Percentiles rank a stretch among this genome's conserved stretches.
Conservation (phyloP, 768 basidiomycete species). For the Lactarius hengduanensis region DNA sequence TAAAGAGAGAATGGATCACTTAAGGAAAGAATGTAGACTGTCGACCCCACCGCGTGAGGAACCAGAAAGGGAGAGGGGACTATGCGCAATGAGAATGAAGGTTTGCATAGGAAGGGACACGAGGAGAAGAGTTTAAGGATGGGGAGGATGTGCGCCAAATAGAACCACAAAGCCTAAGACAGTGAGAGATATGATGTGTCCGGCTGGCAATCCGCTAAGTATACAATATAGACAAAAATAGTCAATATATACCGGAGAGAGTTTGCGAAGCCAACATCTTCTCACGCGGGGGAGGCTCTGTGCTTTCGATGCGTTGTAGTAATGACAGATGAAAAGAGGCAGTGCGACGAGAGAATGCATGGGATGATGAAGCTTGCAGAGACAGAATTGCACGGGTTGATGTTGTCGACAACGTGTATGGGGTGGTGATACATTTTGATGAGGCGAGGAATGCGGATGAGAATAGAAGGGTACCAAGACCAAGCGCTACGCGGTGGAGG, state of each 20-base stretch:
- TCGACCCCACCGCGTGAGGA: slow-evolving; percentile 55
- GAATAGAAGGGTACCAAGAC: slow-evolving; percentile 42
- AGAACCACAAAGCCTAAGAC: slow-evolving; percentile 30
- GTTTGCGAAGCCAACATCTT: slow-evolving; percentile 29
- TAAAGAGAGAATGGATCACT: slow-evolving; percentile 59
- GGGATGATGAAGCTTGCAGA: slow-evolving; percentile 45
- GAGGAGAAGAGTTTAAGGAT: slow-evolving; percentile 26
- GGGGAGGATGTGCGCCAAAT: slow-evolving; percentile 28
- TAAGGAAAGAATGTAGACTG: slow-evolving; percentile 47
- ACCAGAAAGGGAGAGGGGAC: slow-evolving; percentile 45
- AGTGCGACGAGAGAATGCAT: slow-evolving; percentile 39
- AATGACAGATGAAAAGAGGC: slow-evolving; percentile 39
- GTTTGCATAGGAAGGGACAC: slow-evolving; percentile 41
- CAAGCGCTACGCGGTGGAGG: slow-evolving; percentile 26
- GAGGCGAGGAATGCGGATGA: slow-evolving; percentile 43
- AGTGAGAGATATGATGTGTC: slow-evolving; percentile 25
- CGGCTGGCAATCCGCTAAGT: slow-evolving; percentile 28
- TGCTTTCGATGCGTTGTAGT: slow-evolving; percentile 29
- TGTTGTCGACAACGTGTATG: slow-evolving; percentile 60
- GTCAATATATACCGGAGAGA: slow-evolving; percentile 28
- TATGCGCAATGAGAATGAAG: slow-evolving; percentile 57
- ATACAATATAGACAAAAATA: slow-evolving; percentile 30
- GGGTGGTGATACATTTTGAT: slow-evolving; percentile 79
- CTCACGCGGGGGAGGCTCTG: slow-evolving; percentile 23
- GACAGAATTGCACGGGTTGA: slow-evolving; percentile 50